A percentile compares a stretch with the other conserved stretches of the same genome.
These are phyloP conservation scores for Irineochytrium annulatum DNA, from an alignment of 192 early-diverging fungal species.

Conservation along the genomic window DNA sequence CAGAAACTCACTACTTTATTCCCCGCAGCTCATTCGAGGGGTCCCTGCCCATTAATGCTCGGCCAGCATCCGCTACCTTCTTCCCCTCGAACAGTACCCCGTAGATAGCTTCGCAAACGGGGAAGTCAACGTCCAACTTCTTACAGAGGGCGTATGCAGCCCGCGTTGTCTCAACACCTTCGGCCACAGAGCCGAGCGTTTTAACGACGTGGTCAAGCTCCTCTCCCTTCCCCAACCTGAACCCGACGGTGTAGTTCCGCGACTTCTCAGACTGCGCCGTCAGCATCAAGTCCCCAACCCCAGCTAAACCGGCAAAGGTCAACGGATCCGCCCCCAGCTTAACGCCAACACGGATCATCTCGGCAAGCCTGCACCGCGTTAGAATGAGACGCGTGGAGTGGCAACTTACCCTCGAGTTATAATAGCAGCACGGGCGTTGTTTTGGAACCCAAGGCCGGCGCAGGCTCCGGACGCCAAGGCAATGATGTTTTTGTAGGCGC, in stretches of 20 bases:
- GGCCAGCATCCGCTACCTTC: constrained; percentile 25
- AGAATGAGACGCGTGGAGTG: neutral
- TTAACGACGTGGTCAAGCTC: constrained; percentile 37
- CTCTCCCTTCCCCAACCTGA: constrained; percentile 45
- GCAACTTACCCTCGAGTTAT: constrained; percentile 41
- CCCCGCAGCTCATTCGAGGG: constrained; percentile 37
- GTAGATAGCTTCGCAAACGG: constrained; percentile 38
- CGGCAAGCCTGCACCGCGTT: constrained; percentile 28
- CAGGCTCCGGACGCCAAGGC: constrained; percentile 46
- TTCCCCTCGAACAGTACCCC: constrained; percentile 33
- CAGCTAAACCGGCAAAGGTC: constrained; percentile 45
- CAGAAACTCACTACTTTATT: constrained; percentile 7
- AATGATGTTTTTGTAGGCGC: constrained; percentile 53
- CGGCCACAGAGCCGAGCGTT: constrained; percentile 45
- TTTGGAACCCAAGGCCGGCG: constrained; percentile 44
- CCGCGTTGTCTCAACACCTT: constrained; percentile 46
- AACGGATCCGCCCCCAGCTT: constrained; percentile 46
- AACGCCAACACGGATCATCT: constrained; percentile 44
- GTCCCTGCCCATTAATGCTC: constrained; percentile 36
- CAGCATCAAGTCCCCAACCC: constrained; percentile 46
- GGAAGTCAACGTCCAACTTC: constrained; percentile 41
- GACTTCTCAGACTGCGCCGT: constrained; percentile 49
- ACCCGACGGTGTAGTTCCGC: constrained; percentile 51
- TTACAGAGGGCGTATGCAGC: constrained; percentile 42
- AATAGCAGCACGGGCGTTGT: constrained; percentile 47